phyloP scores from a whole-genome alignment of 305 asterid species.

The Fraxinus greggii region DNA sequence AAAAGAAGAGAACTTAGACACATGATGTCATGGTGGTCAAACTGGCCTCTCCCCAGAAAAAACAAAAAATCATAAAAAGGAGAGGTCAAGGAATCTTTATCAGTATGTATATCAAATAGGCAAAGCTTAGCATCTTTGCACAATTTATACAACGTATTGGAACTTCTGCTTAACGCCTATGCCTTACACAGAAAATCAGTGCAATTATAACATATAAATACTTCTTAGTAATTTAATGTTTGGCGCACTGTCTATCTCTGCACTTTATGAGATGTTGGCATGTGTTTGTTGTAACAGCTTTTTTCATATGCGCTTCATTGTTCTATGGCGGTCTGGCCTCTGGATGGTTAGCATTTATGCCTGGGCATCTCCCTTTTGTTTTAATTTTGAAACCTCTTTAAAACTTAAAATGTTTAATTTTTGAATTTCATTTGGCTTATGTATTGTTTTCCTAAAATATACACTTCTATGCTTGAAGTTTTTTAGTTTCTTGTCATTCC shows the following conservation, averaged over 20 bases:
- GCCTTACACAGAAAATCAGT: neutral
- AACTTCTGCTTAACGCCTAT: neutral
- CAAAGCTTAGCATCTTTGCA: neutral
- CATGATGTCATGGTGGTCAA: neutral
- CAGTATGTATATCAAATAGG: neutral
- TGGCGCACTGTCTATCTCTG: neutral
- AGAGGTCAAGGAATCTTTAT: neutral
- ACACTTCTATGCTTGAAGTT: neutral
- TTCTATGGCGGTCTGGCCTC: neutral
- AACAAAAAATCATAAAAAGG: neutral
- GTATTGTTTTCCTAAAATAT: neutral
- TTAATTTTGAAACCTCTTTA: neutral
- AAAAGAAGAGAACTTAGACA: slow-evolving; percentile 1
- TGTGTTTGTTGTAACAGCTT: neutral
- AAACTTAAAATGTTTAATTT: neutral
- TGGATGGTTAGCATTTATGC: neutral
- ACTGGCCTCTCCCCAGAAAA: neutral
- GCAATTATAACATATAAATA: neutral
- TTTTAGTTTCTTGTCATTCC: neutral
- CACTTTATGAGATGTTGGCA: neutral
- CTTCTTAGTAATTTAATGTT: neutral
- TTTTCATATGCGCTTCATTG: neutral
- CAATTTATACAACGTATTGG: neutral
- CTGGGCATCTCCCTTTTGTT: neutral
- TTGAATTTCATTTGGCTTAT: neutral